These are phyloP conservation scores for Diaporthe capsici DNA, from an alignment of 2,329 filamentous ascomycete genomes.

Conservation along the genomic window DNA sequence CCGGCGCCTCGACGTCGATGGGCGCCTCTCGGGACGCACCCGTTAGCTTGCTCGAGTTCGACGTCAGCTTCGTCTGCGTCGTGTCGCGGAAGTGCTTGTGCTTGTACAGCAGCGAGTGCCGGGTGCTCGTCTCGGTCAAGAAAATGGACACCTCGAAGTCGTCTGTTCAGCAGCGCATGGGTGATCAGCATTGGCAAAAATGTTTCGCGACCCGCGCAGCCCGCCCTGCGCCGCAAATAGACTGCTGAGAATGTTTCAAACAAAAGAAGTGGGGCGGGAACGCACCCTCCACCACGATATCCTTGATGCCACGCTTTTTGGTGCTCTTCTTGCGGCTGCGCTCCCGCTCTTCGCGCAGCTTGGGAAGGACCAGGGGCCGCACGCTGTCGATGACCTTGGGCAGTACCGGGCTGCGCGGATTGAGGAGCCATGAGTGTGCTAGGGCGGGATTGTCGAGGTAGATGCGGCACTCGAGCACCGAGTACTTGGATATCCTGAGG, in stretches of 20 bases:
- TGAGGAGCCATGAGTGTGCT: slow-evolving; percentile 86
- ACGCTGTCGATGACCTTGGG: slow-evolving; percentile 88
- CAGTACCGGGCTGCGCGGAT: slow-evolving; percentile 81
- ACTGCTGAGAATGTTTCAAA: slow-evolving; percentile 6
- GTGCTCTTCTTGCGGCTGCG: slow-evolving; percentile 73
- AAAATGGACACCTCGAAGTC: slow-evolving; percentile 98
- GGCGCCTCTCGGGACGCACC: slow-evolving; percentile 67
- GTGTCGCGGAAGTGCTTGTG: slow-evolving; percentile 82
- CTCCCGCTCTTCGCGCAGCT: slow-evolving; percentile 89
- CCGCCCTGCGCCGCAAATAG: slow-evolving; percentile 22
- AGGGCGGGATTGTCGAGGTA: slow-evolving; percentile 94
- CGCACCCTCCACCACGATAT: slow-evolving; percentile 84
- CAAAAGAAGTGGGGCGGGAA: slow-evolving; percentile 36
- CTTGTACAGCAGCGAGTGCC: slow-evolving; percentile 89
- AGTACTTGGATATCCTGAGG: slow-evolving; percentile 91
- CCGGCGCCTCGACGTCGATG: slow-evolving; percentile 62
- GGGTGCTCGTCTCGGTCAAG: slow-evolving; percentile 85
- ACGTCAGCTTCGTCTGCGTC: slow-evolving; percentile 65
- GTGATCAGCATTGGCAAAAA: neutral
- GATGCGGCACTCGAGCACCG: slow-evolving; percentile 95
- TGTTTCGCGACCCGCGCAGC: slow-evolving; percentile 1
- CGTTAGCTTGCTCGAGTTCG: slow-evolving; percentile 75
- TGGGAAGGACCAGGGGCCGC: slow-evolving; percentile 88
- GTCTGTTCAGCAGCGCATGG: slow-evolving; percentile 65
- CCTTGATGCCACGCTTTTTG: slow-evolving; percentile 87